Conservation (phyloP, 805 yeast genomes). For the Suhomyces xylopsoci region DNA sequence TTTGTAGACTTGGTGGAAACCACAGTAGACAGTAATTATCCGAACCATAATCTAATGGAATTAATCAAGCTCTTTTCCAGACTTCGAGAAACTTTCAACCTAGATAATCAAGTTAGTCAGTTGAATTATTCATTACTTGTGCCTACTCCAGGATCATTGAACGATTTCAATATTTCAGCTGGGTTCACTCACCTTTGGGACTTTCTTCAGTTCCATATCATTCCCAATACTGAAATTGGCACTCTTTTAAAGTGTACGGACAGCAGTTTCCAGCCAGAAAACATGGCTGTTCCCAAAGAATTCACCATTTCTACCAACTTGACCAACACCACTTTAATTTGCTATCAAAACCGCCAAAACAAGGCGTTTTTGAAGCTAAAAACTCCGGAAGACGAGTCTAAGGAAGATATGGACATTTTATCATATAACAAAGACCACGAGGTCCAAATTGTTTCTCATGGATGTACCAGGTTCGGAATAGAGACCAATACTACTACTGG, state of each 20-base stretch:
- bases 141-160: conserved; percentile 61
- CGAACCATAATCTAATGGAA: conserved; percentile 35
- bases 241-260: conserved; percentile 48
- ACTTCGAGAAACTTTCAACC: conserved; percentile 37
- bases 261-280: neutral
- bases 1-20: conserved; percentile 54
- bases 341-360: conserved; percentile 22
- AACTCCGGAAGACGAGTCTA: neutral
- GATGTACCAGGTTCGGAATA: conserved; percentile 46
- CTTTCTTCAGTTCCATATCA: conserved; percentile 64
- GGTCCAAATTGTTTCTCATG: conserved; percentile 57
- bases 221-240: conserved; percentile 54
- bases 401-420: neutral
- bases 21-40: conserved; percentile 40
- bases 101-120: neutral
- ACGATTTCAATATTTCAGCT: conserved; percentile 47
- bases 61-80: conserved; percentile 45
- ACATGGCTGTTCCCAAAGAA: conserved; percentile 10
- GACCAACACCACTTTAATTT: conserved; percentile 38
- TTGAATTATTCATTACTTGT: conserved; percentile 56
- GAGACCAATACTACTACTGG: conserved; percentile 20
- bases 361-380: conserved; percentile 36
- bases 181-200: conserved; percentile 44
- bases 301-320: conserved; percentile 46
- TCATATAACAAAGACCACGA: conserved; percentile 52